These are phyloP conservation scores for Closterium sp. DNA, from an alignment of 139 green algal species.

Conservation along the genomic window DNA sequence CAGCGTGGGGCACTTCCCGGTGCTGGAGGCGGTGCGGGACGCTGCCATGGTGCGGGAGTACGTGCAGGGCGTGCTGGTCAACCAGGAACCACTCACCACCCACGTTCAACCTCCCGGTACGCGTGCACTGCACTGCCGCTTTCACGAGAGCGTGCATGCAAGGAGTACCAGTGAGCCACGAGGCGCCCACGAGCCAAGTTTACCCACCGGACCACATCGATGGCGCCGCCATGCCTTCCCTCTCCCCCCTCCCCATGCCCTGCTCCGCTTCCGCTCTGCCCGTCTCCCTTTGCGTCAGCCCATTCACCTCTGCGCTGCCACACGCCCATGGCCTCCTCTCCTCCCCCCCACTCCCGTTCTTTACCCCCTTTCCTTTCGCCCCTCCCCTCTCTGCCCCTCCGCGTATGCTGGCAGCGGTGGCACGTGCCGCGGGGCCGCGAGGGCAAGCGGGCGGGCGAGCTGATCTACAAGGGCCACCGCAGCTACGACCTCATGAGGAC, in stretches of 20 bases:
- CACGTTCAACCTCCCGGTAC: not conserved
- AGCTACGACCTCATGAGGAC: constrained; percentile 91
- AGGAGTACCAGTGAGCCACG: too few species aligned
- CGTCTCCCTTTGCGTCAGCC: too few species aligned
- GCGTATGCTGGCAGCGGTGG: constrained; percentile 1
- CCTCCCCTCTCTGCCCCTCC: not conserved
- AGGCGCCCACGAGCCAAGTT: too few species aligned
- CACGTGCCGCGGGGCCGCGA: not conserved
- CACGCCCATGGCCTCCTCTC: not conserved
- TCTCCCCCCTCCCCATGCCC: too few species aligned
- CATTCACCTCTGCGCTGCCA: too few species aligned
- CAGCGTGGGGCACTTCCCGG: not conserved
- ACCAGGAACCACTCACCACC: constrained; percentile 28
- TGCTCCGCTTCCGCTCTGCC: too few species aligned
- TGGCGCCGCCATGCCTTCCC: too few species aligned
- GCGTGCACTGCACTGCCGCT: too few species aligned
- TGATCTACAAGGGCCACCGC: constrained; percentile 82
- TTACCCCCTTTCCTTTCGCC: not conserved
- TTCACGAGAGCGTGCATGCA: too few species aligned
- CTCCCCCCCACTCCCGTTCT: not conserved
- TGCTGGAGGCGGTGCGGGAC: not conserved
- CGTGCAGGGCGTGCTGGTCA: not conserved
- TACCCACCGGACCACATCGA: too few species aligned
- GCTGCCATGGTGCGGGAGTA: not conserved
- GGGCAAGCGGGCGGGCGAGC: constrained; percentile 61